A percentile compares a stretch with the other conserved stretches of the same genome.
These are phyloP conservation scores for Colletotrichum truncatum DNA, from an alignment of 2,329 filamentous ascomycete genomes.

Conservation along the genomic window DNA sequence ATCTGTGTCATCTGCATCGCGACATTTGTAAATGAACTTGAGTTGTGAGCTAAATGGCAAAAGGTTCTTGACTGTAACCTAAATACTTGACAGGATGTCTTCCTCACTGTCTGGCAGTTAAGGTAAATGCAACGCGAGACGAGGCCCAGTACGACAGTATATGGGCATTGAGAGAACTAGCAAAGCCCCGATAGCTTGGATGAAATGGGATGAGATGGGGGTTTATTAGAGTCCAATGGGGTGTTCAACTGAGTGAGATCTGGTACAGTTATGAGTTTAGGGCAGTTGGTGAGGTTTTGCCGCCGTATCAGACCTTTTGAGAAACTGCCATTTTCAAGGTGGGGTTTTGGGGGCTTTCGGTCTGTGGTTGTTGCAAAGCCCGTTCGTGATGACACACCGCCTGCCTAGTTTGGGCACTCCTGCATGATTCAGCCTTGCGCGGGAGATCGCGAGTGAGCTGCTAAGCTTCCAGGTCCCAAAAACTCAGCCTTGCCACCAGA, in stretches of 20 bases:
- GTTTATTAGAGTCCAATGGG: neutral
- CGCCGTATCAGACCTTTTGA: neutral
- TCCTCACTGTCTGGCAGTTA: too few relatives aligned
- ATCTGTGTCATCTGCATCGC: neutral
- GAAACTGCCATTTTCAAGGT: neutral
- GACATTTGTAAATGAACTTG: neutral
- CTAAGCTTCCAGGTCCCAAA: slow-evolving; percentile 16
- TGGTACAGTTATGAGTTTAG: too few relatives aligned
- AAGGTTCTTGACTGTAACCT: neutral
- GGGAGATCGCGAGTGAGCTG: slow-evolving; percentile 16
- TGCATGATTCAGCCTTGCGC: slow-evolving; percentile 31
- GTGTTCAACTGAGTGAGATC: too few relatives aligned
- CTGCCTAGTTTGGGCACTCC: slow-evolving; percentile 23
- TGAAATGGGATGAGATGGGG: too few relatives aligned
- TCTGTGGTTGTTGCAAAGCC: slow-evolving; percentile 6
- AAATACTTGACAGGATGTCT: neutral
- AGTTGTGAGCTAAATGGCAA: neutral
- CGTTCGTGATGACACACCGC: slow-evolving; percentile 21
- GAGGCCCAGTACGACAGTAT: too few relatives aligned
- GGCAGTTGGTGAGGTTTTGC: too few relatives aligned
- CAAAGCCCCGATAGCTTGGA: neutral
- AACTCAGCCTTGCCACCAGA: slow-evolving; percentile 27
- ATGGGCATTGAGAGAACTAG: too few relatives aligned
- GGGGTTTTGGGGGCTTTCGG: neutral
- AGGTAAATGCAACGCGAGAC: too few relatives aligned